A percentile compares a stretch with the other conserved stretches of the same genome.
phyloP scores from a whole-genome alignment of 1,284 basidiomycete species.

The Bjerkandera adusta region DNA sequence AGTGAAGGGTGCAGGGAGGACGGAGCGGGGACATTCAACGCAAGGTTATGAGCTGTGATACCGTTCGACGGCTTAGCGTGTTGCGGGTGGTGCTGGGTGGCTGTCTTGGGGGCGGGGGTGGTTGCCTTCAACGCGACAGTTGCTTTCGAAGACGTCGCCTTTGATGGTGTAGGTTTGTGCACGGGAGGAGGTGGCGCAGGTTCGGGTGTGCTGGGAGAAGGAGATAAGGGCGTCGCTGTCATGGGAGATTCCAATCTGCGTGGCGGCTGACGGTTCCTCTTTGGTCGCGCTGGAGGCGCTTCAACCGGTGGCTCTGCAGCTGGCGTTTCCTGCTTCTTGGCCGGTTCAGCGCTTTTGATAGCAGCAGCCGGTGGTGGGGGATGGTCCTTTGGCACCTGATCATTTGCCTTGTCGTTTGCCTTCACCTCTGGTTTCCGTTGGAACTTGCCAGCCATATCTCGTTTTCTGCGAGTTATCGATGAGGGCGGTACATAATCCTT shows the following conservation, averaged over 20 bases:
- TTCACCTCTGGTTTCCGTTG: constrained; percentile 4
- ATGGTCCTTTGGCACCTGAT: background rate
- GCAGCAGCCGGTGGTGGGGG: background rate
- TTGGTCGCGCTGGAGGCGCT: constrained; percentile 5
- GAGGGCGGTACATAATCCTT: constrained; percentile 7
- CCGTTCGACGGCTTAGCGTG: background rate
- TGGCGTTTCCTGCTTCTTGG: background rate
- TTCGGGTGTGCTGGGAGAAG: background rate
- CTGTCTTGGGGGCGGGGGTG: background rate
- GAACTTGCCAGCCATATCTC: constrained; percentile 15
- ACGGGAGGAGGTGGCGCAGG: background rate
- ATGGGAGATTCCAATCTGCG: constrained; percentile 10
- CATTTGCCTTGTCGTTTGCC: too few species aligned
- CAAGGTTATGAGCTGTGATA: background rate
- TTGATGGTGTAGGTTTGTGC: too few species aligned
- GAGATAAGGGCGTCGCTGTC: background rate
- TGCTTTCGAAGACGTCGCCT: background rate
- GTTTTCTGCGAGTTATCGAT: constrained; percentile 7
- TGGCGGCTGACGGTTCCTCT: constrained; percentile 9
- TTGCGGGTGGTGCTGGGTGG: background rate
- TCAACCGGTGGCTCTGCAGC: background rate
- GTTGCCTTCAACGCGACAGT: too few species aligned
- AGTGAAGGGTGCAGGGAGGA: constrained; percentile 12
- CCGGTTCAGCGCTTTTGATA: background rate
- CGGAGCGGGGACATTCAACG: constrained; percentile 15